Conservation (phyloP, 176 grass and related monocot species). For the Oryza glaberrima region DNA sequence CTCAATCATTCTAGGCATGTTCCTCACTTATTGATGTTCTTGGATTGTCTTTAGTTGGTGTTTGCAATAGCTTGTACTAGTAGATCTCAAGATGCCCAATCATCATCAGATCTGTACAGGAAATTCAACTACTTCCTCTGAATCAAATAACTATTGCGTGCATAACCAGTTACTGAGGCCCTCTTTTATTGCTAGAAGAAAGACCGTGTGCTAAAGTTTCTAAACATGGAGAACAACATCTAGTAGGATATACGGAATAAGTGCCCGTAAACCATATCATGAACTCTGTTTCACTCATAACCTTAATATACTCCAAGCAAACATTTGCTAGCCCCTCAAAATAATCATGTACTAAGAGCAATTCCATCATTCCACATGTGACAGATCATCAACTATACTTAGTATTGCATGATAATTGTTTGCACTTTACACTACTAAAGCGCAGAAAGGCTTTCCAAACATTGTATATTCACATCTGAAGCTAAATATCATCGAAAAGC, state of each 20-base stretch:
- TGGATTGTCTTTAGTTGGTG: not conserved
- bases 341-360: not conserved
- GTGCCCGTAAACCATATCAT: not conserved
- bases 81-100: constrained; percentile 21
- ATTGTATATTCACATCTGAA: not conserved
- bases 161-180: constrained; percentile 1
- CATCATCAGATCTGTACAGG: constrained; percentile 9
- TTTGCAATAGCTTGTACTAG: constrained; percentile 7
- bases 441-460: not conserved
- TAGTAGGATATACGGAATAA: not conserved
- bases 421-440: not conserved
- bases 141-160: not conserved
- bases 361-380: not conserved
- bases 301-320: not conserved
- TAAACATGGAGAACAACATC: not conserved
- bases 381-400: not conserved
- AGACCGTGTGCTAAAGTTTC: not conserved
- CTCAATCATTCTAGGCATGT: constrained; percentile 15
- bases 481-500: constrained; percentile 1
- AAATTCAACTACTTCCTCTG: not conserved
- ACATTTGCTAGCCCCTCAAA: not conserved
- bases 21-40: not conserved
- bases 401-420: not conserved
- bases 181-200: not conserved
- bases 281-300: not conserved